Evolutionary conservation across 257 asterid species (phyloP).

Genomic region (Jasminum sambac): DNA sequence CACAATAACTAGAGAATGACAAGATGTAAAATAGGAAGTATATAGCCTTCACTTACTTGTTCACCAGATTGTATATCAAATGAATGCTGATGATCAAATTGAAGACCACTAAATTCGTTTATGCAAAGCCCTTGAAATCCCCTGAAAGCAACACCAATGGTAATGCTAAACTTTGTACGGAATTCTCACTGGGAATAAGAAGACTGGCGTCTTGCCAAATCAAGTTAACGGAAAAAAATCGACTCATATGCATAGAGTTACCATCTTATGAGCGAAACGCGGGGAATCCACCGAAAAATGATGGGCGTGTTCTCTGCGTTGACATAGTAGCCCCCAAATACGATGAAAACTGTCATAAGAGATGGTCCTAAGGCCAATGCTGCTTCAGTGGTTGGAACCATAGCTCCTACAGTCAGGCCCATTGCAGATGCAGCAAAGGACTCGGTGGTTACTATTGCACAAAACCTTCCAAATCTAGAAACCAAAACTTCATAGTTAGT

Average conservation of each 20-base stretch:
- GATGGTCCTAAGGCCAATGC: constrained; percentile 96
- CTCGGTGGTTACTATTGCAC: constrained; percentile 84
- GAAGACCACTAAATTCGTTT: constrained; percentile 82
- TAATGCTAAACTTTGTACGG: background rate
- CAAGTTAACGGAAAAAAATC: background rate
- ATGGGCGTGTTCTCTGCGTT: constrained; percentile 90
- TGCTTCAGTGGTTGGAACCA: constrained; percentile 95
- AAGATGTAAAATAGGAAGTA: constrained; percentile 1
- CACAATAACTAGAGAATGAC: constrained; percentile 15
- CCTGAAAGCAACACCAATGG: constrained; percentile 47
- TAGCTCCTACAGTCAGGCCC: constrained; percentile 99
- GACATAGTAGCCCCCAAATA: constrained; percentile 94
- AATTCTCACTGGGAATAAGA: background rate
- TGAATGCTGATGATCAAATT: constrained; percentile 81
- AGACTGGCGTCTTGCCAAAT: background rate
- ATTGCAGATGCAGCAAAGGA: constrained; percentile 96
- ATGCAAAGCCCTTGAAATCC: constrained; percentile 98
- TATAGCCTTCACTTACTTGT: constrained; percentile 57
- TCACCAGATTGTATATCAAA: constrained; percentile 86
- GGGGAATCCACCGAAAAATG: constrained; percentile 93
- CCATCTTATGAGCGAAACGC: constrained; percentile 93
- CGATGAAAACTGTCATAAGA: constrained; percentile 94
- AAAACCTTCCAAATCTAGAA: constrained; percentile 79
- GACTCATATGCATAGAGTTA: constrained; percentile 26
- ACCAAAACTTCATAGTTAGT: constrained; percentile 20